Conservation (phyloP, 129 eudicot species). For the Glebionis coronaria region DNA sequence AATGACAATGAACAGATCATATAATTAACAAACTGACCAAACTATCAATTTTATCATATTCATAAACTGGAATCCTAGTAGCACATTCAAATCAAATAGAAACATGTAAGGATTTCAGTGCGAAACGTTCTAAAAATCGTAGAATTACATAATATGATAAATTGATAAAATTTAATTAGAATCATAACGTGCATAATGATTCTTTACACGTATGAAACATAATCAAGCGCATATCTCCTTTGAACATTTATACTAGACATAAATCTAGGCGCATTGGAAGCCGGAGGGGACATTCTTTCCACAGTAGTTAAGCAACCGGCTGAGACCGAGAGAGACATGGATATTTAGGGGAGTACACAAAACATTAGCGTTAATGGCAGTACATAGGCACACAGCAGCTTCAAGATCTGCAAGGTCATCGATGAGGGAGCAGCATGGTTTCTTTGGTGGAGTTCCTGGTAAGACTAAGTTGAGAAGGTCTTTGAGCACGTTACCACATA, state of each 20-base stretch:
- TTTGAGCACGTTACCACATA: constrained; percentile 48
- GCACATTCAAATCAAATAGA: too few relatives aligned
- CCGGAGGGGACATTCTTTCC: constrained; percentile 62
- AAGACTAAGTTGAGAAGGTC: constrained; percentile 39
- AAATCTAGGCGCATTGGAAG: constrained; percentile 37
- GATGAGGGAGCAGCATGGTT: constrained; percentile 71
- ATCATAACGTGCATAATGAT: constrained; percentile 1
- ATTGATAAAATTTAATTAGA: neutral
- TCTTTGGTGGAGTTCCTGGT: constrained; percentile 56
- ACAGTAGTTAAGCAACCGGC: constrained; percentile 63
- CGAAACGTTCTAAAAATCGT: too few relatives aligned
- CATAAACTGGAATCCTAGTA: too few relatives aligned
- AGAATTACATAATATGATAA: neutral
- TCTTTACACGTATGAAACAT: neutral
- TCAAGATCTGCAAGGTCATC: constrained; percentile 65
- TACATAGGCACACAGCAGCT: constrained; percentile 89
- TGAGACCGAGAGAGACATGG: constrained; percentile 52
- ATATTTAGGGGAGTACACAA: constrained; percentile 63
- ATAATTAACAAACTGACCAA: too few relatives aligned
- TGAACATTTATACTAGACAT: neutral
- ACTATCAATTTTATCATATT: too few relatives aligned
- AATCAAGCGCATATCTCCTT: neutral
- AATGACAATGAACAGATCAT: too few relatives aligned
- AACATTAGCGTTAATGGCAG: constrained; percentile 70
- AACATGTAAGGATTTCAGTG: too few relatives aligned